Conservation (phyloP, 805 yeast species). For the Candida arabinofermentans region DNA sequence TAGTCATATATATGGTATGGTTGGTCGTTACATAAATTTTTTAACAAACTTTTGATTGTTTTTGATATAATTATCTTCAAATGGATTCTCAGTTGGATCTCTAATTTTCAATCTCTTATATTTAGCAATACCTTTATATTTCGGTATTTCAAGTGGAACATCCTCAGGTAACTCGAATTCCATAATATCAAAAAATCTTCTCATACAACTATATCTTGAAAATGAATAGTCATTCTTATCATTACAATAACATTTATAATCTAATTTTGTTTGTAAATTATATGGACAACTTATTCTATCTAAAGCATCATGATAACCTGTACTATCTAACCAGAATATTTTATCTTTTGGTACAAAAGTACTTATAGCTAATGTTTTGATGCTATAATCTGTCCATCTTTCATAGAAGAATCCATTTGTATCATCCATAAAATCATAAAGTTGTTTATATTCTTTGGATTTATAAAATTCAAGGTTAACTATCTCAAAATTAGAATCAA, state of each 20-base stretch:
- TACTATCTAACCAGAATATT: conserved; percentile 49
- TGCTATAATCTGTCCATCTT: conserved; percentile 56
- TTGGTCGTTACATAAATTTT: conserved; percentile 3
- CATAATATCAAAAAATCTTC: conserved; percentile 32
- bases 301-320: conserved; percentile 17
- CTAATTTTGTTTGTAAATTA: conserved; percentile 8
- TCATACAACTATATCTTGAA: conserved; percentile 45
- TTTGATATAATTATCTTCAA: conserved; percentile 3
- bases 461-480: conserved; percentile 49
- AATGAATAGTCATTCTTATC: conserved; percentile 36
- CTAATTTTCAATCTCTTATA: conserved; percentile 4
- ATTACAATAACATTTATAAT: conserved; percentile 23
- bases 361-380: conserved; percentile 37
- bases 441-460: conserved; percentile 40
- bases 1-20: too few relatives aligned
- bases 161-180: conserved; percentile 17
- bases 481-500: conserved; percentile 59
- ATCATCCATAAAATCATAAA: conserved; percentile 43
- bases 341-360: conserved; percentile 40
- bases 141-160: conserved; percentile 6
- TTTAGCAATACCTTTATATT: conserved; percentile 5
- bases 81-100: conserved; percentile 1
- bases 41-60: conserved; percentile 3
- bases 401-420: conserved; percentile 55
- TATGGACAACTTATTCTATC: conserved; percentile 20